These are phyloP conservation scores for Rhizomucor miehei DNA, from an alignment of 371 early-diverging fungal species.

Conservation along the genomic window DNA sequence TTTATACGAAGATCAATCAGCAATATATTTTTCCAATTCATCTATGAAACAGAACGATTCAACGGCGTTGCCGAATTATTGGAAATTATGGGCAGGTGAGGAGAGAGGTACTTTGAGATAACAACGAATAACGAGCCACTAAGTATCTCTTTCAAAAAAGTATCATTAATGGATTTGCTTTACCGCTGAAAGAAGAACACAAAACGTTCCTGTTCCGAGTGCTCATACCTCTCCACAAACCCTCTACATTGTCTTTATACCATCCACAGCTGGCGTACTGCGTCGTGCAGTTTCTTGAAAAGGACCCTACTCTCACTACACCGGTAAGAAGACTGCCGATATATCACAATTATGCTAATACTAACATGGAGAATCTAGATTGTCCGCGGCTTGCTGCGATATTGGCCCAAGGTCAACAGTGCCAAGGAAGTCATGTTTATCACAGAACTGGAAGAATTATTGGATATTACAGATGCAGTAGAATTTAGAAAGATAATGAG, in stretches of 20 bases:
- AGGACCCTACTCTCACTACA: conserved; percentile 89
- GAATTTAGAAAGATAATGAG: conserved; percentile 87
- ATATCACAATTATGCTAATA: neutral
- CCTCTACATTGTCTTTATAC: conserved; percentile 84
- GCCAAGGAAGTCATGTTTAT: conserved; percentile 98
- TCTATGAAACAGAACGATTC: conserved; percentile 94
- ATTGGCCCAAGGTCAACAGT: conserved; percentile 98
- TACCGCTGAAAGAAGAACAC: conserved; percentile 97
- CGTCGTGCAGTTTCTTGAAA: conserved; percentile 96
- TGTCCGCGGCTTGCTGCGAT: conserved; percentile 84
- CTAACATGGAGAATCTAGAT: conserved; percentile 57
- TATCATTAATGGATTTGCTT: conserved; percentile 98
- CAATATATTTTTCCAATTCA: conserved; percentile 95
- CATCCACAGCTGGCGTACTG: conserved; percentile 97
- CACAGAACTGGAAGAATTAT: conserved; percentile 94
- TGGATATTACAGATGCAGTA: conserved; percentile 88
- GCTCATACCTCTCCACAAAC: conserved; percentile 94
- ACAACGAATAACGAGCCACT: conserved; percentile 33
- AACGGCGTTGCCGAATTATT: conserved; percentile 96
- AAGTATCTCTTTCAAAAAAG: conserved; percentile 31
- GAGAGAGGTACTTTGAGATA: conserved; percentile 9
- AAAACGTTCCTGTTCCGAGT: conserved; percentile 90
- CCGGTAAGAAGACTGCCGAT: conserved; percentile 73
- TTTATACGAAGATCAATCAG: conserved; percentile 96
- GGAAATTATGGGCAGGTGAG: conserved; percentile 89